These are phyloP conservation scores for Dillenia suffruticosa DNA, from an alignment of 164 flowering plant species.

Conservation along the genomic window DNA sequence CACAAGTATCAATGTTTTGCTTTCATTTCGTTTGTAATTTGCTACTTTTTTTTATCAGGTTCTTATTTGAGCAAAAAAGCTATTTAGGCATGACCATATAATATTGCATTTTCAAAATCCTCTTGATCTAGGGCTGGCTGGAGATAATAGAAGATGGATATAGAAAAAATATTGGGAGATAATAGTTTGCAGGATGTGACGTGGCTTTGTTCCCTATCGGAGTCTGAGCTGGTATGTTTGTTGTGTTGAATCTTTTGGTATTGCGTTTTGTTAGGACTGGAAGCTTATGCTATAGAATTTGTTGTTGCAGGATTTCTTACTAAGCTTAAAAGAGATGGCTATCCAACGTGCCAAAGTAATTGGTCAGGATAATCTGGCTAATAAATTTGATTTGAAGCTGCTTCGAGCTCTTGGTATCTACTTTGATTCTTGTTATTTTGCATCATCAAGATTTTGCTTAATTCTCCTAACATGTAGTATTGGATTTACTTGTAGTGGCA, in stretches of 20 bases:
- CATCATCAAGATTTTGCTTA: neutral
- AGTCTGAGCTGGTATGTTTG: conserved; percentile 25
- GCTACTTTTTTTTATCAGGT: too few relatives aligned
- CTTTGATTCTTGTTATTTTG: neutral
- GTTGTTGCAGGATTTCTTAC: conserved; percentile 45
- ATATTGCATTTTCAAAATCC: too few relatives aligned
- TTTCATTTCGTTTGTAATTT: too few relatives aligned
- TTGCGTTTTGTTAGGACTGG: neutral
- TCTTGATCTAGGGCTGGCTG: too few relatives aligned
- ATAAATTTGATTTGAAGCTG: conserved; percentile 49
- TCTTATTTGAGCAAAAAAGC: too few relatives aligned
- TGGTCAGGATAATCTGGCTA: conserved; percentile 34
- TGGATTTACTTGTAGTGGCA: too few relatives aligned
- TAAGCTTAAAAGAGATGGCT: conserved; percentile 41
- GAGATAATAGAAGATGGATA: too few relatives aligned
- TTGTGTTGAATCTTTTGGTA: neutral
- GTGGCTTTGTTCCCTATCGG: conserved; percentile 24
- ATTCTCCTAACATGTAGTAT: neutral
- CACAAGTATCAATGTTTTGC: too few relatives aligned
- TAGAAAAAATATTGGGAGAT: too few relatives aligned
- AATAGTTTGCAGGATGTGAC: conserved; percentile 14
- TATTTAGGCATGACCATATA: too few relatives aligned
- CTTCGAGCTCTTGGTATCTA: conserved; percentile 56
- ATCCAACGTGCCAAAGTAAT: conserved; percentile 47
- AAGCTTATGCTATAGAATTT: neutral